A percentile compares a stretch with the other conserved stretches of the same genome.
These are phyloP conservation scores for Rugonectria rugulosa DNA, from an alignment of 2,329 filamentous ascomycete genomes.

Conservation along the genomic window DNA sequence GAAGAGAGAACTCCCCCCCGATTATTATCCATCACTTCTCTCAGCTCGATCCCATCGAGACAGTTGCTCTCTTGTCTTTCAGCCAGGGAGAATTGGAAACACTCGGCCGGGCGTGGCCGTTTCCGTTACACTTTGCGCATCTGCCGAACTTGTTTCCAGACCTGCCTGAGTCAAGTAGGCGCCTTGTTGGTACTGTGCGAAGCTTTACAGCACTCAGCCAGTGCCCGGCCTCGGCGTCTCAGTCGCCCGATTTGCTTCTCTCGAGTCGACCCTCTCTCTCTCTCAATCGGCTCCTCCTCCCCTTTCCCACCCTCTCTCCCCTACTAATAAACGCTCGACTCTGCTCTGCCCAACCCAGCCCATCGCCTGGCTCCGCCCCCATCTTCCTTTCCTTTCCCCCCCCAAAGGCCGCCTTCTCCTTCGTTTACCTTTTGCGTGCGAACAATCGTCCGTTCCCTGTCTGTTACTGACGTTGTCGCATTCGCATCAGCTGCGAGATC, in stretches of 20 bases:
- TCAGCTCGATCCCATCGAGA: conserved; percentile 11
- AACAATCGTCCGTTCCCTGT: background rate
- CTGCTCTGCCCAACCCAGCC: conserved; percentile 18
- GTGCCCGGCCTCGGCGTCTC: conserved; percentile 11
- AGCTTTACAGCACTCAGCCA: background rate
- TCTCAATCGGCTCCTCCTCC: conserved; percentile 9
- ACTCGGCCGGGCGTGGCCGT: too few species aligned
- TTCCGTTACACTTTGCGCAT: too few species aligned
- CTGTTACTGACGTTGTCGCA: conserved; percentile 3
- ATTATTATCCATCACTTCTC: conserved; percentile 6
- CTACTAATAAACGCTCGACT: conserved; percentile 6
- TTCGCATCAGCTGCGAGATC: conserved; percentile 15
- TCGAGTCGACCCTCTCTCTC: conserved; percentile 6
- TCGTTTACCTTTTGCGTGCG: conserved; percentile 6
- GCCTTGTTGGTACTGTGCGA: too few species aligned
- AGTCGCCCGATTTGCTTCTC: conserved; percentile 11
- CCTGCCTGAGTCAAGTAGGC: too few species aligned
- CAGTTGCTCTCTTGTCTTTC: too few species aligned
- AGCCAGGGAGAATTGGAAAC: too few species aligned
- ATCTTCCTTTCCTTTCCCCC: conserved; percentile 1
- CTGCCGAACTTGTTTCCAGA: background rate
- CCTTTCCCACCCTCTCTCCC: conserved; percentile 16
- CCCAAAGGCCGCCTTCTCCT: background rate
- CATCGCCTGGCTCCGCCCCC: conserved; percentile 17
- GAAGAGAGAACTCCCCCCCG: conserved; percentile 9